Base-by-base conservation (phyloP, 2,329 filamentous ascomycete species). In the Sporothrix variecibatus region DNA sequence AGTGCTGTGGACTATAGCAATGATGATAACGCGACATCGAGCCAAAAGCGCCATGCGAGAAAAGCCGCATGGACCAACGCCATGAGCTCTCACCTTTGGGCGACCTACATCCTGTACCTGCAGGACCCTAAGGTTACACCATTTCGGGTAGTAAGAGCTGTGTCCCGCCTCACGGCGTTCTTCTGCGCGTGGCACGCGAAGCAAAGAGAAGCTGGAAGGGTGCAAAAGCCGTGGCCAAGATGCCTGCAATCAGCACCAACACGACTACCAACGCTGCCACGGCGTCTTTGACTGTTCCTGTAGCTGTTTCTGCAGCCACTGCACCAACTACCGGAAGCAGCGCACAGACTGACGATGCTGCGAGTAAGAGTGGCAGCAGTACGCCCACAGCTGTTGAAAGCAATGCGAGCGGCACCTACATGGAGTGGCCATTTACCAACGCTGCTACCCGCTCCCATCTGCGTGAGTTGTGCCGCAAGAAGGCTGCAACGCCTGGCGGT, bases 71-170 rank as follows among this genome's bases (percentile, higher is more conserved):
- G 90, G 90, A 91, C 89, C 4, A 87, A 87, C 75, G 86, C 88
- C 23, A 91, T 92, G 89, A 89, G 85, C 81, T 83, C 87, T 15
- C 90, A 92, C 77, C 81, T 92, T 11, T 92, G 90, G 90, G 85
- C 87, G 5, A 91, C 88, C 0, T 92, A 91, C 78, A 82, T 87
- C 74, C 82, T 90, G 71, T 92, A 92, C 77, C 82, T 92, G 56
- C 88, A 91, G 79, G 90, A 92, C 77, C 90, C 90, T 64, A 89
- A 88, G 68, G 89, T 92, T 2, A 92, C 90, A 0, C 90, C 90
- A 0, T 89, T 92, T 75, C 86, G 88, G 71, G 85, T 91, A 73
- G 87, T 75, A 90, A 89, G 78, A 90, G 88, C 78, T 86, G 87
- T 73, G 87, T 92, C 34, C 90, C 90, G 8, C 90, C 90, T 2